Conservation (phyloP, 2,329 filamentous ascomycete species). For the Diaporthe sp. region DNA sequence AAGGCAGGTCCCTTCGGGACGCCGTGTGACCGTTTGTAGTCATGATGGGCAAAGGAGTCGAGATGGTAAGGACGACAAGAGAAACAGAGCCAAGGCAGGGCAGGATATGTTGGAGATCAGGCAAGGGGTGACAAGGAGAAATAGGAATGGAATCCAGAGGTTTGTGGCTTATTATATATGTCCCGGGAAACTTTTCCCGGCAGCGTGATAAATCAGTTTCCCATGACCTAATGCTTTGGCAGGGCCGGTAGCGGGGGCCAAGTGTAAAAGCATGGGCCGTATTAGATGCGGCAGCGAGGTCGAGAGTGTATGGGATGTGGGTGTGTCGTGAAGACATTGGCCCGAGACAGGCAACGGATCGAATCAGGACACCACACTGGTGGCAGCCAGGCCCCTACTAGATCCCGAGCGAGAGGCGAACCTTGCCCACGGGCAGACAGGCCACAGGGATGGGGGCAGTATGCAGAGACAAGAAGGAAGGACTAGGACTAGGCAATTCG, state of each 20-base stretch:
- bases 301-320: slow-evolving; percentile 32
- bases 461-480: slow-evolving; percentile 32
- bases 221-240: slow-evolving; percentile 54
- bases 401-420: slow-evolving; percentile 15
- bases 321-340: slow-evolving; percentile 55
- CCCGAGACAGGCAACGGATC: slow-evolving; percentile 49
- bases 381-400: slow-evolving; percentile 30
- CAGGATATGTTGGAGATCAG: not conserved
- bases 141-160: slow-evolving; percentile 23
- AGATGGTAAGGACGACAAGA: not conserved
- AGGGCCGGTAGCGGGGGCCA: slow-evolving; percentile 47
- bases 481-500: slow-evolving; percentile 28
- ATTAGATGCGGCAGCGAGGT: slow-evolving; percentile 1
- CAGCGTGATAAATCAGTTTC: slow-evolving; percentile 43
- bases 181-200: not conserved
- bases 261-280: slow-evolving; percentile 6
- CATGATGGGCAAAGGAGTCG: slow-evolving; percentile 47
- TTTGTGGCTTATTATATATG: slow-evolving; percentile 35
- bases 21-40: slow-evolving; percentile 52
- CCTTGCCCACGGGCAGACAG: slow-evolving; percentile 15
- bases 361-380: slow-evolving; percentile 43
- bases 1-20: slow-evolving; percentile 73
- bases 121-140: not conserved
- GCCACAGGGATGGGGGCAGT: slow-evolving; percentile 38
- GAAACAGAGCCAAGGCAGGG: not conserved